Percentiles rank a stretch among this genome's conserved stretches.
Conservation (phyloP, 1,139 yeast genomes). For the Pichia sp. region DNA sequence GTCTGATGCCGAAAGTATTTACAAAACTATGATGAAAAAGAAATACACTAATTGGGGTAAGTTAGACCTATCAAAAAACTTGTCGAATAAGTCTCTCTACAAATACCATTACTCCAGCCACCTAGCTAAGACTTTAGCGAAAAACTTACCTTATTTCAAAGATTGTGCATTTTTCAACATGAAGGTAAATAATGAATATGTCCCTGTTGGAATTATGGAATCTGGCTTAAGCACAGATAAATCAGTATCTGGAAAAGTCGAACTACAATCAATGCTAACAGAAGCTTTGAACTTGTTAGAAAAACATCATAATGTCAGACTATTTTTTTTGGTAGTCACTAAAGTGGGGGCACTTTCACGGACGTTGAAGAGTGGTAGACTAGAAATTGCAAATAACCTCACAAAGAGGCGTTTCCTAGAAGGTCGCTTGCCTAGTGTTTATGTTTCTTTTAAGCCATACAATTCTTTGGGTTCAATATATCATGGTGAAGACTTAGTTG, state of each 20-base stretch:
- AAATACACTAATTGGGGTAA: slow-evolving; percentile 2
- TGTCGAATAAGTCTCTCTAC: slow-evolving; percentile 27
- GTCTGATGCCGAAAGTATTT: slow-evolving; percentile 7
- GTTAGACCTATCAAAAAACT: slow-evolving; percentile 11
- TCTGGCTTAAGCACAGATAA: slow-evolving; percentile 50
- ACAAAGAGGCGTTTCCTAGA: slow-evolving; percentile 77
- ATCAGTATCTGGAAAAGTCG: slow-evolving; percentile 45
- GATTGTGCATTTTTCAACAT: slow-evolving; percentile 93
- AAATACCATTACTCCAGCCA: slow-evolving; percentile 84
- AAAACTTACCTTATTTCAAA: slow-evolving; percentile 75
- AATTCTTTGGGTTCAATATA: slow-evolving; percentile 67
- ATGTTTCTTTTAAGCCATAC: slow-evolving; percentile 72
- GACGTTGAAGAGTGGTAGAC: slow-evolving; percentile 74
- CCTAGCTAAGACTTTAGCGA: slow-evolving; percentile 74
- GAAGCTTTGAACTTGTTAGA: slow-evolving; percentile 67
- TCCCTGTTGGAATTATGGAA: slow-evolving; percentile 85
- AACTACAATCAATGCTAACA: slow-evolving; percentile 68
- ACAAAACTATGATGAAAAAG: slow-evolving; percentile 1
- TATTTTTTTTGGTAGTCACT: slow-evolving; percentile 78
- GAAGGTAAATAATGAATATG: slow-evolving; percentile 74
- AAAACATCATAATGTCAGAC: slow-evolving; percentile 67
- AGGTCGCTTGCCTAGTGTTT: slow-evolving; percentile 72
- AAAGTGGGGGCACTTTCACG: slow-evolving; percentile 83
- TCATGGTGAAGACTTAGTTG: slow-evolving; percentile 71
- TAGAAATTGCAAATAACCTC: slow-evolving; percentile 90